Evolutionary conservation across 2,329 filamentous ascomycete genomes (phyloP).

Genomic region (Neopestalotiopsis sp.): DNA sequence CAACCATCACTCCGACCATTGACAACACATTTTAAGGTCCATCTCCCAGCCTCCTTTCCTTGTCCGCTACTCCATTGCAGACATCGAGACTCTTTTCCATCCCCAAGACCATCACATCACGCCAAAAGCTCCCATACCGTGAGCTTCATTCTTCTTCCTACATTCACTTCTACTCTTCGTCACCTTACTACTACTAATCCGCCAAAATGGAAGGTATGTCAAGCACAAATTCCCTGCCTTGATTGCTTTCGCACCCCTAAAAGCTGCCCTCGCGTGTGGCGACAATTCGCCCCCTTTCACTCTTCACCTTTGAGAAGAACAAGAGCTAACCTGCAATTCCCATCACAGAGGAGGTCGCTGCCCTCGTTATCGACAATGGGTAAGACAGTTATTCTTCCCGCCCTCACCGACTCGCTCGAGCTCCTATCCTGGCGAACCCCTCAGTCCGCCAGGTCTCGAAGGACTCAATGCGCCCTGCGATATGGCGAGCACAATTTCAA

Average conservation of each 20-base stretch:
- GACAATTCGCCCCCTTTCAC: constrained; percentile 11
- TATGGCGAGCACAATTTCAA: background rate
- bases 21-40: constrained; percentile 36
- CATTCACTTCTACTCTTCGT: constrained; percentile 33
- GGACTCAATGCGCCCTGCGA: constrained; percentile 24
- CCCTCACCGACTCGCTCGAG: constrained; percentile 44
- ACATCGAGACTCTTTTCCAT: constrained; percentile 32
- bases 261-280: background rate
- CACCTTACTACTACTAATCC: constrained; percentile 47
- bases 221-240: constrained; percentile 33
- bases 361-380: constrained; percentile 99
- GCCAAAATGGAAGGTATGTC: constrained; percentile 70
- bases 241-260: background rate
- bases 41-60: constrained; percentile 40
- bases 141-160: constrained; percentile 37
- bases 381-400: constrained; percentile 64
- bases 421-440: constrained; percentile 25
- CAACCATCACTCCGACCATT: constrained; percentile 25
- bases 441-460: constrained; percentile 19
- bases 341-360: constrained; percentile 95
- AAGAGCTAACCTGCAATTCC: constrained; percentile 49
- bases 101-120: constrained; percentile 31
- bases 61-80: constrained; percentile 41
- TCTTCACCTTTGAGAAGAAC: constrained; percentile 25
- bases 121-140: constrained; percentile 43